A percentile compares a stretch with the other conserved stretches of the same genome.
phyloP scores from a whole-genome alignment of 768 basidiomycete genomes.

The Pleurotus citrinopileatus region DNA sequence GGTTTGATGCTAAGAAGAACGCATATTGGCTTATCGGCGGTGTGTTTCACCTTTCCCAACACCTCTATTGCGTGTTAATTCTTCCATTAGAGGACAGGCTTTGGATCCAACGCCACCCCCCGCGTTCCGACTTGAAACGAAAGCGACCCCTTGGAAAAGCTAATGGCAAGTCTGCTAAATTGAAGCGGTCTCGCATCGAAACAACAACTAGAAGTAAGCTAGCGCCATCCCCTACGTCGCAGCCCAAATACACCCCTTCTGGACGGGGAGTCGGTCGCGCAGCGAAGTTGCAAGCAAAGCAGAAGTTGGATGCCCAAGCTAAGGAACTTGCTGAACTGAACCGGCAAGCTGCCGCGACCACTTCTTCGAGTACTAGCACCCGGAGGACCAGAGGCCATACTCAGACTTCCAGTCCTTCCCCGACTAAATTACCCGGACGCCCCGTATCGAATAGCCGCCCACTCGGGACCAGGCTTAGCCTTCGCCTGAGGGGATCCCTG shows the following conservation, averaged over 20 bases:
- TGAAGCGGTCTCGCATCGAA: constrained; percentile 22
- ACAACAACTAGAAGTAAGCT: constrained; percentile 7
- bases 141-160: constrained; percentile 28
- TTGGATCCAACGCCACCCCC: constrained; percentile 79
- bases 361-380: neutral
- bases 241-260: constrained; percentile 13
- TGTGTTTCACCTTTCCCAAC: too few species aligned
- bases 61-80: constrained; percentile 4
- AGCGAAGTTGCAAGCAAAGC: constrained; percentile 71
- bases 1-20: constrained; percentile 75
- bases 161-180: constrained; percentile 9
- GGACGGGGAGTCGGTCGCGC: constrained; percentile 44
- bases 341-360: constrained; percentile 38
- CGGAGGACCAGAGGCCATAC: neutral
- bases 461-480: constrained; percentile 63
- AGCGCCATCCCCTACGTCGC: constrained; percentile 9
- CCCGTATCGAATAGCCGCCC: constrained; percentile 21
- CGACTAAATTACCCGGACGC: constrained; percentile 3
- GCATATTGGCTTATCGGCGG: constrained; percentile 87
- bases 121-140: constrained; percentile 38
- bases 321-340: constrained; percentile 65
- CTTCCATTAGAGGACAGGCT: constrained; percentile 62
- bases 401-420: neutral
- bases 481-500: constrained; percentile 53
- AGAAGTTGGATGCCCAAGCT: constrained; percentile 65